phyloP scores from a whole-genome alignment of 2,329 filamentous ascomycete species.

The Alternaria triticina region DNA sequence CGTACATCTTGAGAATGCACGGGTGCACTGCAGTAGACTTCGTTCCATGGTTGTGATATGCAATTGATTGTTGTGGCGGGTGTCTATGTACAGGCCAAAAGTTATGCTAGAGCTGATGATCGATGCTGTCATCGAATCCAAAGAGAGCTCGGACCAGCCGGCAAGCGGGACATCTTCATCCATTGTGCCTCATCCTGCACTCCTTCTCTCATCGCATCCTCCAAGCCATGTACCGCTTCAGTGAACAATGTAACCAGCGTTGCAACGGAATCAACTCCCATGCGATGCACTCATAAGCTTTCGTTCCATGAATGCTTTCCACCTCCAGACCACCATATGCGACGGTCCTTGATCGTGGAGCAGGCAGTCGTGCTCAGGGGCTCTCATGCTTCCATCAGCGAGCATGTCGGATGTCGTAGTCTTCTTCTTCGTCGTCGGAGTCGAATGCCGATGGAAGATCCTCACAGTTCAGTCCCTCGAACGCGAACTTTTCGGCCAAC shows the following conservation, averaged over 20 bases:
- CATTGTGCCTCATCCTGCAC: background rate
- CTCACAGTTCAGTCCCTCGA: slow-evolving; percentile 15
- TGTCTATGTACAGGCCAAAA: background rate
- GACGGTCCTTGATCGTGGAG: background rate
- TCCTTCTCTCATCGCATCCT: background rate
- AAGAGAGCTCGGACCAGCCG: slow-evolving; percentile 2
- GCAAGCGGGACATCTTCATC: background rate
- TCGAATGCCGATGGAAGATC: slow-evolving; percentile 33
- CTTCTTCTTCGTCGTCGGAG: slow-evolving; percentile 28
- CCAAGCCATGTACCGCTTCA: background rate
- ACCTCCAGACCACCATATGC: background rate
- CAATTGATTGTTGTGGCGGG: slow-evolving; percentile 2
- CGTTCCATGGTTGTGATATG: slow-evolving; percentile 19
- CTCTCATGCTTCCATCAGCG: background rate
- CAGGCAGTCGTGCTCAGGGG: background rate
- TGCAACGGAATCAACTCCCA: background rate
- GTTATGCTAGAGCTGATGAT: background rate
- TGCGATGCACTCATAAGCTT: background rate
- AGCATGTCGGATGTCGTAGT: background rate
- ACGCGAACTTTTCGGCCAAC: slow-evolving; percentile 9
- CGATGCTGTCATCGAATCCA: slow-evolving; percentile 13
- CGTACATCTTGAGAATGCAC: slow-evolving; percentile 12
- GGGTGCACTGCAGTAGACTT: slow-evolving; percentile 16
- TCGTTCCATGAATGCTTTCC: background rate
- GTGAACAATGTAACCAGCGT: background rate